phyloP scores from a whole-genome alignment of 441 rosid genomes.

The Pelargonium cotyledonis region DNA sequence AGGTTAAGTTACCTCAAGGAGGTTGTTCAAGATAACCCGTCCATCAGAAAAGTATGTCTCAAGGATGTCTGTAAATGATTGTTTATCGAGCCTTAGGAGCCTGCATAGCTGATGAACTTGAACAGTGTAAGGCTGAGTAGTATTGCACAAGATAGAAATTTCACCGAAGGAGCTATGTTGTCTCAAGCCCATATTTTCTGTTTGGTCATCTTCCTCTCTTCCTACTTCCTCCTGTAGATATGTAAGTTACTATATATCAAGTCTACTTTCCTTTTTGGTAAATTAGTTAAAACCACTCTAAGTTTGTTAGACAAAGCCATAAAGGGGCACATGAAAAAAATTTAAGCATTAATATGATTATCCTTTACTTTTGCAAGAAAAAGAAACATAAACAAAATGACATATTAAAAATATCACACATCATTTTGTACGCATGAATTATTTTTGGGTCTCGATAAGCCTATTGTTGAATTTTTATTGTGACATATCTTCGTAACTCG shows the following conservation, averaged over 20 bases:
- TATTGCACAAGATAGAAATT: constrained; percentile 79
- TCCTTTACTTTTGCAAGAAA: no score
- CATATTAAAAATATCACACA: no score
- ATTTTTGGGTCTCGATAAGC: no score
- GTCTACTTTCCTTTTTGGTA: background rate
- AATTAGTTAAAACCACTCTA: no score
- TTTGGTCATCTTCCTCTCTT: constrained; percentile 56
- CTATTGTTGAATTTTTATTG: no score
- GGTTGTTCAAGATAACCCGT: constrained; percentile 67
- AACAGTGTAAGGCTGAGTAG: constrained; percentile 80
- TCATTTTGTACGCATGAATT: no score
- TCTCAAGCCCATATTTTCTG: constrained; percentile 43
- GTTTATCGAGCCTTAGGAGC: constrained; percentile 82
- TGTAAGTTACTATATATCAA: constrained; percentile 2
- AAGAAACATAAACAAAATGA: no score
- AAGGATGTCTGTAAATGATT: constrained; percentile 65
- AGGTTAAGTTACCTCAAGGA: constrained; percentile 53
- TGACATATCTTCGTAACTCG: no score
- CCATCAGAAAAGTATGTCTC: constrained; percentile 90
- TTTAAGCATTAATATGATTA: no score
- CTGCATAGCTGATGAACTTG: constrained; percentile 62
- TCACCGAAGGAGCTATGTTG: constrained; percentile 75
- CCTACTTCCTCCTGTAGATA: constrained; percentile 60
- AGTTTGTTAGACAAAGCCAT: no score
- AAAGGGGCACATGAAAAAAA: no score